Evolutionary conservation across 805 yeast species (phyloP), one percentile per base, ranked within the genome.

Genomic region (Yamadazyma tumulicola): DNA sequence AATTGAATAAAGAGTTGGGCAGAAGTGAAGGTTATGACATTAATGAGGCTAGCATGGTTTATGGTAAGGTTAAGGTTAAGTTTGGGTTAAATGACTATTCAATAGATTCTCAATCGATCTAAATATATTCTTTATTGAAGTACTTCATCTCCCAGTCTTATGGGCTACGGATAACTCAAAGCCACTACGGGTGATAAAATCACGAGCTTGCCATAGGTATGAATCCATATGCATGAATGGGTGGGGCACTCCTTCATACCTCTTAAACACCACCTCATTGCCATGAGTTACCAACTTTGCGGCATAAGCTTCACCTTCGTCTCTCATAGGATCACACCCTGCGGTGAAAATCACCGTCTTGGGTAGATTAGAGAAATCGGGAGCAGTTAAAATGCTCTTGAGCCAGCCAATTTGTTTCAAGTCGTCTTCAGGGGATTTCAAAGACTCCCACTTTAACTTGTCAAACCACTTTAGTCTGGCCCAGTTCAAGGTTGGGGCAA

Each of bases 171-270:
- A 52, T n/a, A 55, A 31, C 32, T 55, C 58, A 26, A 30, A 41
- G 2, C 60, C 53, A 2, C 59, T 55, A 25, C 46, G 37, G 35
- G 49, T 42, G 34, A 55, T 56, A 32, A 43, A 56, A 22, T 49
- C 49, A 3, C 42, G 33, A 7, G 61, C 62, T 32, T 56, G 60
- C 55, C 57, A 48, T 22, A 56, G 42, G 13, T 35, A 39, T 19
- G 50, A 48, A 40, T 57, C 58, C 62, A 57, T 57, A 31, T 57
- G 61, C 54, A 55, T 51, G 38, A 55, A 57, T 2, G 59, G 58
- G 40, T 57, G 61, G 4, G 59, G 60, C 18, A 56, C 60, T 9
- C 63, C 63, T 4, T 51, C 53, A 31, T 48, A 54, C 19, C 59
- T 42, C 29, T 54, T 52, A 36, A 49, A 49, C 8, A 50, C 46